Base-by-base conservation (phyloP, 495 filamentous ascomycete genomes). In the Lepraria neglecta region DNA sequence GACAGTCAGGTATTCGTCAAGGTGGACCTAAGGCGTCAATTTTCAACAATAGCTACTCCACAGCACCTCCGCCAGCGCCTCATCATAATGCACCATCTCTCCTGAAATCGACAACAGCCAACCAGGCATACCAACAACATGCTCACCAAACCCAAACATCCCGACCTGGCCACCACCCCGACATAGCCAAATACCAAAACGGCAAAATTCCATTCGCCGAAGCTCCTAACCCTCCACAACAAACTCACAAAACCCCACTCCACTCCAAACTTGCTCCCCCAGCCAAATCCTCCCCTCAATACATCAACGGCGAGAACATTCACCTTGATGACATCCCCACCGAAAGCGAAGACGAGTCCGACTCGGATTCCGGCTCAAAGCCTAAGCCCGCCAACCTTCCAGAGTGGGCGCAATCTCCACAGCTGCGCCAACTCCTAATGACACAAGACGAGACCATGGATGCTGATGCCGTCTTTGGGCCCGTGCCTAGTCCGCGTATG, bases 251-350 rank as follows among this genome's bases (percentile, higher is more conserved):
- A 85, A 92, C 73, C 28, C 64, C 64, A 87, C 86, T 52, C 81
- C 86, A 6, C 42, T 62, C 64, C 61, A 69, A 58, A 61, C 66
- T 56, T 27, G 69, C 74, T 52, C 84, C 53, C 87, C 84, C 65
- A 86, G 88, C 68, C 90, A 97, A 58, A 81, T 77, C 52, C 90
- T 99, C 71, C 81, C 67, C 67, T 28, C 63, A 67, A 14, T 69
- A 65, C 45, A 42, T 84, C 46, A 89, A 86, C 64, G 90, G 90
- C 67, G 95, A 97, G 53, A 82, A 78, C 51, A 95, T 99, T 70
- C 83, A 90, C 60, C 83, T 99, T 21, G 92, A 92, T 0, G 94
- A 97, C 63, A 95, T 97, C 71, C 82, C 89, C 35, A 96, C 92
- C 0, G 92, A 97, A 68, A 88, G 62, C 81, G 97, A 40, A 91